Percentiles rank a stretch among this genome's conserved stretches.
Evolutionary conservation across 768 basidiomycete species (phyloP).

Genomic region (Tubosaeta sp.): DNA sequence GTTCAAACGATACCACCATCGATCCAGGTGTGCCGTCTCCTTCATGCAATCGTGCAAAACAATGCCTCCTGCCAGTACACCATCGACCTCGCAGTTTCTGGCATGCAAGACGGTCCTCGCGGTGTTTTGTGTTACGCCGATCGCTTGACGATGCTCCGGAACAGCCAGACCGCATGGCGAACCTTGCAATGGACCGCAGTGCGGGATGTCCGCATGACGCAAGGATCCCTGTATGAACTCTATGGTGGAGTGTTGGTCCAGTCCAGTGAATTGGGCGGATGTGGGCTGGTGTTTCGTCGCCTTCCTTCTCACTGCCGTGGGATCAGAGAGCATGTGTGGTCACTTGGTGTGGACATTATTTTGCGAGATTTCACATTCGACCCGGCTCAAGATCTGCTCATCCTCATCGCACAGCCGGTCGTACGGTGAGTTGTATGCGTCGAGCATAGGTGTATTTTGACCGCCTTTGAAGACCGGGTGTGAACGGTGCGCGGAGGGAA

Average conservation of each 20-base stretch:
- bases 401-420: slow-evolving; percentile 41
- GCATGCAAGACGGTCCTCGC: slow-evolving; percentile 38
- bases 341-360: slow-evolving; percentile 31
- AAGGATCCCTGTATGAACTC: slow-evolving; percentile 52
- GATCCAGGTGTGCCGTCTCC: slow-evolving; percentile 32
- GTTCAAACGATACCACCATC: neutral
- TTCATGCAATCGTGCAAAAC: slow-evolving; percentile 25
- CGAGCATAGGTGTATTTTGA: neutral
- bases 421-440: slow-evolving; percentile 28
- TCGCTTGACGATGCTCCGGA: slow-evolving; percentile 37
- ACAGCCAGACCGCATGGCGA: slow-evolving; percentile 39
- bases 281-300: slow-evolving; percentile 39
- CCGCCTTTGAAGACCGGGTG: slow-evolving; percentile 7
- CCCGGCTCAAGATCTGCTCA: slow-evolving; percentile 60
- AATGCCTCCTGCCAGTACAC: slow-evolving; percentile 37
- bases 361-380: slow-evolving; percentile 64
- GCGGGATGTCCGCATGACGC: slow-evolving; percentile 35
- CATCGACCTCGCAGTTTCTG: slow-evolving; percentile 43
- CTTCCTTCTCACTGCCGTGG: slow-evolving; percentile 47
- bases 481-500: slow-evolving; percentile 14
- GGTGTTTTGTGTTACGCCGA: slow-evolving; percentile 26
- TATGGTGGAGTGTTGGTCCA: slow-evolving; percentile 56
- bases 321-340: slow-evolving; percentile 47
- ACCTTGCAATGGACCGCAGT: slow-evolving; percentile 34
- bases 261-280: slow-evolving; percentile 18